These are phyloP conservation scores for Lactarius vividus DNA, from an alignment of 768 basidiomycete genomes.

Conservation along the genomic window DNA sequence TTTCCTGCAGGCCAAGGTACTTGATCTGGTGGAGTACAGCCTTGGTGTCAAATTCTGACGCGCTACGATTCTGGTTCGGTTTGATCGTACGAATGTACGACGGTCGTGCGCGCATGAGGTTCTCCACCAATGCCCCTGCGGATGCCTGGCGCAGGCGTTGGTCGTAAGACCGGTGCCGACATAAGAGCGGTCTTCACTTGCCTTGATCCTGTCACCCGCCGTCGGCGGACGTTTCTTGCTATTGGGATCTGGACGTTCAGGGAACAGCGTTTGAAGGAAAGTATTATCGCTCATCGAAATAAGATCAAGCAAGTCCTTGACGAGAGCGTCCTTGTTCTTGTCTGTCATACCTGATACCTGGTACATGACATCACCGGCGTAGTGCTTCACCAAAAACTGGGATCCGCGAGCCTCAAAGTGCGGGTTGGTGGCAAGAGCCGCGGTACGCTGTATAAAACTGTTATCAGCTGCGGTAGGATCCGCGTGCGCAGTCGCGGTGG, in stretches of 20 bases:
- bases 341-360: conserved; percentile 98
- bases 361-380: conserved; percentile 99
- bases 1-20: conserved; percentile 97
- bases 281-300: conserved; percentile 74
- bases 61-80: conserved; percentile 93
- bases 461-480: conserved; percentile 95
- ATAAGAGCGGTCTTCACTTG: conserved; percentile 32
- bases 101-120: conserved; percentile 95
- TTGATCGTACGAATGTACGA: conserved; percentile 99
- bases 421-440: conserved; percentile 75
- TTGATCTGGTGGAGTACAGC: conserved; percentile 99
- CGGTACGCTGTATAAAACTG: conserved; percentile 91
- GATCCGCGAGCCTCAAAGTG: conserved; percentile 94
- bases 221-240: conserved; percentile 98
- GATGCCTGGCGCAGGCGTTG: conserved; percentile 52
- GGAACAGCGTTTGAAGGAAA: conserved; percentile 88
- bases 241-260: conserved; percentile 91
- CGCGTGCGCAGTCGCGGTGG: conserved; percentile 98
- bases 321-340: conserved; percentile 97
- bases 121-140: conserved; percentile 95
- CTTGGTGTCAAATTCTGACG: conserved; percentile 89
- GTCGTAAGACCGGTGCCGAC: conserved; percentile 1
- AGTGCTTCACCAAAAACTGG: conserved; percentile 94
- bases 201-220: conserved; percentile 97
- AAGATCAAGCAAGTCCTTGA: conserved; percentile 93